Percentiles rank a stretch among this genome's conserved stretches.
Conservation (phyloP, 768 basidiomycete genomes). For the Ramaria sp. region DNA sequence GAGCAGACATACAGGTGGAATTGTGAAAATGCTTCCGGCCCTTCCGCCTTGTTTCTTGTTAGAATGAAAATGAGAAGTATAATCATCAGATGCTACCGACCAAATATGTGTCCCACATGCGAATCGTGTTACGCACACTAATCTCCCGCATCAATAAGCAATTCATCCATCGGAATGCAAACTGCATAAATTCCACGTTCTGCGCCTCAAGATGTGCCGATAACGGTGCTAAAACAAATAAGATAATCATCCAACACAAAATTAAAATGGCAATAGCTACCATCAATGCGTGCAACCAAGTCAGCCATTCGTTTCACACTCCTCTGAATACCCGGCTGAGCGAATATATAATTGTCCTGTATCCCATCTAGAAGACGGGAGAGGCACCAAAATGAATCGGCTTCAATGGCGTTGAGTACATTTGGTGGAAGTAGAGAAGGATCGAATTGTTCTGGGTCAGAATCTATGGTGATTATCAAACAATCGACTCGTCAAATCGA, state of each 20-base stretch:
- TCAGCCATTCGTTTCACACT: slow-evolving; percentile 92
- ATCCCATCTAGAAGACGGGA: slow-evolving; percentile 93
- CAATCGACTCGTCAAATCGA: background rate
- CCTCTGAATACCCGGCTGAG: slow-evolving; percentile 92
- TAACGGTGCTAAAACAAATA: slow-evolving; percentile 54
- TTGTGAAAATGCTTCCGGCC: slow-evolving; percentile 95
- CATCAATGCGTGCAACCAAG: slow-evolving; percentile 82
- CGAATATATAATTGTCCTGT: slow-evolving; percentile 95
- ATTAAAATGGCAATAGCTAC: slow-evolving; percentile 27
- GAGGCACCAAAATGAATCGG: slow-evolving; percentile 98
- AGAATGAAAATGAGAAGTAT: background rate
- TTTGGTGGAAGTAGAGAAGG: slow-evolving; percentile 58
- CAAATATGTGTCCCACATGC: slow-evolving; percentile 99
- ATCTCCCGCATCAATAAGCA: slow-evolving; percentile 97
- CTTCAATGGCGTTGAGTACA: slow-evolving; percentile 80
- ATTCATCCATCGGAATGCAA: slow-evolving; percentile 99
- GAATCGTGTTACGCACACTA: slow-evolving; percentile 89
- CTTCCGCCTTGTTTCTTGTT: slow-evolving; percentile 63
- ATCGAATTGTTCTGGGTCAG: slow-evolving; percentile 85
- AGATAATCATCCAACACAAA: background rate
- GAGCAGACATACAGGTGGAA: slow-evolving; percentile 98
- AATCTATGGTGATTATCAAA: slow-evolving; percentile 38
- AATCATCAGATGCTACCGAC: slow-evolving; percentile 36
- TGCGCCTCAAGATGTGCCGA: slow-evolving; percentile 76
- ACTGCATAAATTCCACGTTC: slow-evolving; percentile 98